Evolutionary conservation across 73 alveolate species (phyloP), one percentile per base, ranked within the genome.

Genomic region (Paramecium sexaurelia): DNA sequence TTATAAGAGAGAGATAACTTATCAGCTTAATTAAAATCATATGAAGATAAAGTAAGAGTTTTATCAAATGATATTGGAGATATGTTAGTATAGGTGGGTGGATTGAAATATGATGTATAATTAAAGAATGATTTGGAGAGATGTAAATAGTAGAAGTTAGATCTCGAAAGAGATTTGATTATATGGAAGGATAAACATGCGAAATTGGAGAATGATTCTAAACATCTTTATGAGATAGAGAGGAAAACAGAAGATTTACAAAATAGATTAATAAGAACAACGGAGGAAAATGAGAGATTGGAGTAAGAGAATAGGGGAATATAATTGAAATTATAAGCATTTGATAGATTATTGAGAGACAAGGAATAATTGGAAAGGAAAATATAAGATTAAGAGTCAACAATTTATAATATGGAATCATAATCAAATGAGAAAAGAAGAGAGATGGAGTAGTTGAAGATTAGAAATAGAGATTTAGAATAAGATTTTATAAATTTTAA

Each of bases 231-330:
- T 40, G 90, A 78, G 10, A 20, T 78, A n/a, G 68, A 78, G 20
- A 78, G 90, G 41, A 78, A 78, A 27, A 39, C 43, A 7, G 40
- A 78, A 7, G 90, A 78, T 78, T 78, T 29, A 19, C 13, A 78
- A 45, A 39, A 39, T 22, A 78, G 90, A 43, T 24, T 78, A 3
- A 78, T 78, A 19, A 78, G 90, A 78, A 45, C 75, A 3, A 78
- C n/a, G 39, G 90, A 78, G 24, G 90, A 78, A 45, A 78, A 78
- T 78, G 90, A 78, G 36, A 20, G 90, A 78, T 78, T 78, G n/a
- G 90, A 78, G 17, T 78, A 78, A 17, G 90, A 78, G 36, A 78
- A 78, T 78, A 78, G 90, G 7, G 90, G 90, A 78, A 78, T 78
- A 78, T 43, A 78, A 45, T 78, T 78, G n/a, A 78, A 78, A 43